A percentile compares a stretch with the other conserved stretches of the same genome.
Conservation (phyloP, 192 early-diverging fungal genomes). For the Martensiomyces pterosporus region DNA sequence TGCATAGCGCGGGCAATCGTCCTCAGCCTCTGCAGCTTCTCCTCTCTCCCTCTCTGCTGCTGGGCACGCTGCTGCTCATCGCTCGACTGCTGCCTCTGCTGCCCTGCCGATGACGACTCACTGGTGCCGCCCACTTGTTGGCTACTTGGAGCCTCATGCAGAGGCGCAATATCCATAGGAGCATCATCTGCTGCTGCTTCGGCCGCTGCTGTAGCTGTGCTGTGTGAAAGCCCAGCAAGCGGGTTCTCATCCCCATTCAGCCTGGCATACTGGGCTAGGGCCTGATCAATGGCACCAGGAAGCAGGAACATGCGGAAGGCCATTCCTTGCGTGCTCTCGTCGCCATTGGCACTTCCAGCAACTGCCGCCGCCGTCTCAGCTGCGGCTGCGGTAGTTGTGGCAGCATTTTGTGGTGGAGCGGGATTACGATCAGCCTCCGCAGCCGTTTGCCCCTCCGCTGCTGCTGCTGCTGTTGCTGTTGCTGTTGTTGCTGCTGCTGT, state of each 20-base stretch:
- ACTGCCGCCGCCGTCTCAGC: too few relatives aligned
- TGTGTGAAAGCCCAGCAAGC: neutral
- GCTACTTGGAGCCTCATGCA: too few relatives aligned
- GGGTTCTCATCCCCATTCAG: neutral
- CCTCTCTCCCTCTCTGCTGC: constrained; percentile 17
- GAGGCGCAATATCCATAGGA: too few relatives aligned
- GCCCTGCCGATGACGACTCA: neutral
- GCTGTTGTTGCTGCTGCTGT: neutral
- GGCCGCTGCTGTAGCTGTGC: neutral
- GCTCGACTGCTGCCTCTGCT: neutral
- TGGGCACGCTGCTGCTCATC: constrained; percentile 11
- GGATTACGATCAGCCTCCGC: too few relatives aligned
- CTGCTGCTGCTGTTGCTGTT: neutral
- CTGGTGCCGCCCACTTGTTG: neutral
- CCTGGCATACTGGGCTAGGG: constrained; percentile 19
- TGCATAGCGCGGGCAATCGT: constrained; percentile 33
- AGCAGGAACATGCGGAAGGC: constrained; percentile 41
- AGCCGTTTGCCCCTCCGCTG: too few relatives aligned
- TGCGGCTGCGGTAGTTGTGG: too few relatives aligned
- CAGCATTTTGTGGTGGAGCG: too few relatives aligned
- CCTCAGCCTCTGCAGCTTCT: constrained; percentile 29
- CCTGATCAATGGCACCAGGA: constrained; percentile 40
- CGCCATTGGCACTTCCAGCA: too few relatives aligned
- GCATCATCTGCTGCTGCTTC: neutral
- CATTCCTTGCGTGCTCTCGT: too few relatives aligned